Evolutionary conservation across 257 asterid genomes (phyloP).

Genomic region (Solanum dulcamara): DNA sequence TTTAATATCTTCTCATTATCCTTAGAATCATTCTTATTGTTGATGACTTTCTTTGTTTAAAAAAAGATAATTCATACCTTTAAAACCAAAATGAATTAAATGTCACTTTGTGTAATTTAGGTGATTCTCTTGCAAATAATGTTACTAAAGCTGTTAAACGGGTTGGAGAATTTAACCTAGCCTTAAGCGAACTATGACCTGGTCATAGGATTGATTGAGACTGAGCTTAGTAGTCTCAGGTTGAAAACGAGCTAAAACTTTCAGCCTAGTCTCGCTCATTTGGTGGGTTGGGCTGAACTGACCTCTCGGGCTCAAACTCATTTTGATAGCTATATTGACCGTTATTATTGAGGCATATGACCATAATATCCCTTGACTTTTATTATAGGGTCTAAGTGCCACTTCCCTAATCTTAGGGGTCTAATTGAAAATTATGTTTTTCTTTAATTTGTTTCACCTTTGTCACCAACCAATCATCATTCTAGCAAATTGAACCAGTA

Average conservation of each 20-base stretch:
- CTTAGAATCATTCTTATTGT: no score
- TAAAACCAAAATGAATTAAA: no score
- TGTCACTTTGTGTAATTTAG: neutral
- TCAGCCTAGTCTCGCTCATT: neutral
- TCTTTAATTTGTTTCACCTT: neutral
- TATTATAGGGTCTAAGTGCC: neutral
- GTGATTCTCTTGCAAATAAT: neutral
- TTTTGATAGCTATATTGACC: neutral
- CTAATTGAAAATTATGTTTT: neutral
- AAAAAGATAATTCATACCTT: no score
- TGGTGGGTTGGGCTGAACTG: no score
- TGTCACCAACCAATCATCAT: neutral
- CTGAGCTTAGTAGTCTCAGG: neutral
- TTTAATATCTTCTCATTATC: no score
- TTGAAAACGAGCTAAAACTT: neutral
- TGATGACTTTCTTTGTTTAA: no score
- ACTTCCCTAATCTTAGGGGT: neutral
- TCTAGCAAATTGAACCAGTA: neutral
- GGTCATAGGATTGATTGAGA: neutral
- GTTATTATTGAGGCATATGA: neutral
- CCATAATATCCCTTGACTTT: neutral
- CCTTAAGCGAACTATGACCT: neutral
- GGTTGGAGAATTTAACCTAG: neutral
- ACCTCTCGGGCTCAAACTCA: neutral
- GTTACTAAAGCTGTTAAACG: no score